Percentiles rank a stretch among this genome's conserved stretches.
phyloP scores from a whole-genome alignment of 2,329 filamentous ascomycete species.

The Mollisia scopiformis region DNA sequence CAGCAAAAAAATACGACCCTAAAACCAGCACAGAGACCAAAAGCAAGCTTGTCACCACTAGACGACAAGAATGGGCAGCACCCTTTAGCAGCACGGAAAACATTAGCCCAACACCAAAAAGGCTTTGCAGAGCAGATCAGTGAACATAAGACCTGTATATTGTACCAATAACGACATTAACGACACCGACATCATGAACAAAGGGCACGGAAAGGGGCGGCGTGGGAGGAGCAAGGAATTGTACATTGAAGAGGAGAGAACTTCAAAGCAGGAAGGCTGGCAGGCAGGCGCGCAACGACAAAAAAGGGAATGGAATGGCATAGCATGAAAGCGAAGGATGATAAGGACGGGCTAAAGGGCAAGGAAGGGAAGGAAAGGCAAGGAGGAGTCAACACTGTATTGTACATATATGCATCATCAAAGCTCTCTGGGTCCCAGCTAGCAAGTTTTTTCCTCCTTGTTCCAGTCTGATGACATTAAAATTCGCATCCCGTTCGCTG shows the following conservation, averaged over 20 bases:
- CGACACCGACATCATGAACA: conserved; percentile 2
- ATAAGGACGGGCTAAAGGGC: background rate
- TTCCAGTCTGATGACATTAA: too few relatives aligned
- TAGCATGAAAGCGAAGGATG: background rate
- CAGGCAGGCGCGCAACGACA: too few relatives aligned
- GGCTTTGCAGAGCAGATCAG: background rate
- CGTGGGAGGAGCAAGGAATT: background rate
- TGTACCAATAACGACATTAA: conserved; percentile 20
- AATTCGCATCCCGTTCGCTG: too few relatives aligned
- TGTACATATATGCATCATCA: background rate
- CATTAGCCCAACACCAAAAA: background rate
- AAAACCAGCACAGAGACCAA: too few relatives aligned
- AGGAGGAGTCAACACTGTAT: background rate
- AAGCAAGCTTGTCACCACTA: too few relatives aligned
- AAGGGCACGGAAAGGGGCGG: background rate
- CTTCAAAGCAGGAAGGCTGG: too few relatives aligned
- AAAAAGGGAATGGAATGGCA: too few relatives aligned
- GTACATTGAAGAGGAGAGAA: conserved; percentile 4
- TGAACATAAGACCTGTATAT: conserved; percentile 6
- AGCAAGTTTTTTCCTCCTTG: too few relatives aligned
- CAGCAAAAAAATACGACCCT: too few relatives aligned
- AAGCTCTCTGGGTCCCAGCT: too few relatives aligned
- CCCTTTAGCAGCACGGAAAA: too few relatives aligned
- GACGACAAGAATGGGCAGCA: too few relatives aligned
- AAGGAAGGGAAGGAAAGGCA: background rate